Percentiles rank a stretch among this genome's conserved stretches.
These are phyloP conservation scores for Podospora comata DNA, from an alignment of 495 filamentous ascomycete genomes.

Conservation along the genomic window DNA sequence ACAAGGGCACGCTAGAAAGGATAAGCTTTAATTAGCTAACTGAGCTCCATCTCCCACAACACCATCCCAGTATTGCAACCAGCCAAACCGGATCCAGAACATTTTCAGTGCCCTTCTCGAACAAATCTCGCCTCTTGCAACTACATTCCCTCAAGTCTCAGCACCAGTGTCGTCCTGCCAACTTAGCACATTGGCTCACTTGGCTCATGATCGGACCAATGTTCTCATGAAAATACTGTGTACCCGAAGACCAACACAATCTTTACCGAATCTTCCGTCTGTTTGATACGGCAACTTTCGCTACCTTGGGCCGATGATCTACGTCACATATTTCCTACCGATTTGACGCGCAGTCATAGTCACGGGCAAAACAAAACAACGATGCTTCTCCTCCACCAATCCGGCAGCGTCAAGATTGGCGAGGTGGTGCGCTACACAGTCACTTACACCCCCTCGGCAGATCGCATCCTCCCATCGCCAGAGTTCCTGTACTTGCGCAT, in stretches of 20 bases:
- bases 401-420: slow-evolving; percentile 85
- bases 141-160: background rate
- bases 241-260: background rate
- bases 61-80: background rate
- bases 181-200: background rate
- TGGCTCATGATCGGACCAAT: background rate
- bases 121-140: background rate
- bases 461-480: slow-evolving; percentile 83
- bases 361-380: slow-evolving; percentile 16
- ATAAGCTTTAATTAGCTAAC: background rate
- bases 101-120: background rate
- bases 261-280: background rate
- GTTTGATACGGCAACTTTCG: background rate
- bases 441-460: slow-evolving; percentile 84
- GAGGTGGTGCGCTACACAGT: slow-evolving; percentile 89
- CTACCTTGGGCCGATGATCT: background rate
- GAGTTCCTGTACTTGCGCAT: slow-evolving; percentile 74
- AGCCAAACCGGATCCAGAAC: background rate
- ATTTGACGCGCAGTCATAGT: background rate
- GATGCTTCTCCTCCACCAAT: slow-evolving; percentile 89
- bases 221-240: background rate
- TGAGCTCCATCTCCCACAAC: background rate
- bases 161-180: background rate
- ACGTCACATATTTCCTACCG: background rate
- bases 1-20: background rate